Evolutionary conservation across 306 rosid species (phyloP).

Genomic region (Urtica urens): DNA sequence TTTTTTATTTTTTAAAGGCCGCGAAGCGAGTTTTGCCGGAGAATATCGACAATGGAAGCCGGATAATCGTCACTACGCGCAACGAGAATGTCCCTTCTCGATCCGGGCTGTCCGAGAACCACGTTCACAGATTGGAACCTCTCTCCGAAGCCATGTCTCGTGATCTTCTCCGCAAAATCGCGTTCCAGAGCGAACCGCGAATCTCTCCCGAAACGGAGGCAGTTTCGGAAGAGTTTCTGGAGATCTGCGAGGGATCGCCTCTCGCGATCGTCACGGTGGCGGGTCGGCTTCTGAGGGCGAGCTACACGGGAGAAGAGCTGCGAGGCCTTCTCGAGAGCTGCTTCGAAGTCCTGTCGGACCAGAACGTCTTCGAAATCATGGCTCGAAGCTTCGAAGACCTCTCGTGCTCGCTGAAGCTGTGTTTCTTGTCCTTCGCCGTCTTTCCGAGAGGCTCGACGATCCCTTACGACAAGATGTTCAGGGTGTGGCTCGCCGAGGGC

Average conservation of each 20-base stretch:
- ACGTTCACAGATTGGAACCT: not conserved
- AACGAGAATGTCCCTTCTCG: not conserved
- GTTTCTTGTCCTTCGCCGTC: slow-evolving; percentile 5
- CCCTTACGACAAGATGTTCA: not conserved
- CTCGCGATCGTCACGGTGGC: not conserved
- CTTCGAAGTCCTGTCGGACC: not conserved
- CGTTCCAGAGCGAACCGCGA: not conserved
- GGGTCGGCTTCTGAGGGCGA: not conserved
- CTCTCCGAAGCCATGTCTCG: not conserved
- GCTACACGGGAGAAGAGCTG: not conserved
- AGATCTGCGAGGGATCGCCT: not conserved
- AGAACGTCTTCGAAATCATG: not conserved
- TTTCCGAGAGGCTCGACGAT: slow-evolving; percentile 5
- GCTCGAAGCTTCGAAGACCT: not conserved
- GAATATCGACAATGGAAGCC: not conserved
- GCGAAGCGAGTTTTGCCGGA: not conserved
- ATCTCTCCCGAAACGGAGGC: not conserved
- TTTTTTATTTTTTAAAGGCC: too few species aligned
- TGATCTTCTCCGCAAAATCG: not conserved
- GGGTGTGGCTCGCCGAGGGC: slow-evolving; percentile 13
- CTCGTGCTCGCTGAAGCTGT: not conserved
- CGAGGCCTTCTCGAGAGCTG: not conserved
- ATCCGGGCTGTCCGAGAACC: not conserved
- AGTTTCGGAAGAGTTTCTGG: not conserved
- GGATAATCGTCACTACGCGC: slow-evolving; percentile 11